Conservation (phyloP, 306 rosid genomes). For the Castanea crenata region DNA sequence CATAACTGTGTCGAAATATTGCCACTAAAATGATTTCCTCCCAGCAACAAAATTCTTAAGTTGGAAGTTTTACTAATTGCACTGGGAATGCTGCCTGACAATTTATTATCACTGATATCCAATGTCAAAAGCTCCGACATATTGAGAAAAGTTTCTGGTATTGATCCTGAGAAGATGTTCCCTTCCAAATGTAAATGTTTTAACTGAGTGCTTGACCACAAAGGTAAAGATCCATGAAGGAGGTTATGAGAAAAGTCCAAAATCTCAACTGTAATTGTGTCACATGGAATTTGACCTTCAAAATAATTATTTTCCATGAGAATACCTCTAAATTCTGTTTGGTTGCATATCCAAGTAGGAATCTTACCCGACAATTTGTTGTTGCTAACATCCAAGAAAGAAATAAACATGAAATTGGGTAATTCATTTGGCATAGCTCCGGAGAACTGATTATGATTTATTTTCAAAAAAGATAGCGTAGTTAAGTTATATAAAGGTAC, state of each 20-base stretch:
- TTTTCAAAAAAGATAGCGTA: fast-evolving
- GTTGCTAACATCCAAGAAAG: neutral
- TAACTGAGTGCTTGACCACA: neutral
- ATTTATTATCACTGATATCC: no score
- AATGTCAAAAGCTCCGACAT: neutral
- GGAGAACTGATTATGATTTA: neutral
- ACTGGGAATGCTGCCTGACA: no score
- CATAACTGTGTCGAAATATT: no score
- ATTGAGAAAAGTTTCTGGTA: neutral
- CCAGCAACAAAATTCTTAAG: no score
- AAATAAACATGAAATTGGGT: fast-evolving
- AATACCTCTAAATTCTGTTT: fast-evolving
- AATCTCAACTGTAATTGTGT: neutral
- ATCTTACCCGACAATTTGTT: neutral
- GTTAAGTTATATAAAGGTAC: neutral
- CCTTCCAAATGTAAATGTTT: neutral
- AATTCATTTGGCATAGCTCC: neutral
- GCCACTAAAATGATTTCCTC: no score
- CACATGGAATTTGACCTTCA: neutral
- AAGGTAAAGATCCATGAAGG: neutral
- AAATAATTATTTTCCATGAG: neutral
- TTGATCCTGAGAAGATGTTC: neutral
- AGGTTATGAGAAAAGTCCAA: slow-evolving; percentile 2
- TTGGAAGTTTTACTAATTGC: no score
- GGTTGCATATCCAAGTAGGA: neutral